Conservation (phyloP, 176 grass and related monocot species). For the Hordeum marinum region DNA sequence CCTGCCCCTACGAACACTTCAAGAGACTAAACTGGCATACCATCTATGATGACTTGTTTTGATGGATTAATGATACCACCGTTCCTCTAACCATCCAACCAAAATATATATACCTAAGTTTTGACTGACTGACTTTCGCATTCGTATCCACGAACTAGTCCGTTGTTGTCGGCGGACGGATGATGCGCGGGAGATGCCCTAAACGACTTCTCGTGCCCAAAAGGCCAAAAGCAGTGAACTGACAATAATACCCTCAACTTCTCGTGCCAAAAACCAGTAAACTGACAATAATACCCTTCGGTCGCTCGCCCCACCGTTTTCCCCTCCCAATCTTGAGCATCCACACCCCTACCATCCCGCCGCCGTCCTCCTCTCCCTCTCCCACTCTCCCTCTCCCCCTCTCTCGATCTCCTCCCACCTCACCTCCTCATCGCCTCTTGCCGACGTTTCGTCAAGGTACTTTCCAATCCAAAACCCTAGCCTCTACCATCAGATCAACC, state of each 20-base stretch:
- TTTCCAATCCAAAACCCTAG: background rate
- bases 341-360: background rate
- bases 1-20: no score
- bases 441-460: conserved; percentile 30
- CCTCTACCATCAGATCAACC: background rate
- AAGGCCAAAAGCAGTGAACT: background rate
- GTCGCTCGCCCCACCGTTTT: conserved; percentile 6
- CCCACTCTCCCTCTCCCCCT: background rate
- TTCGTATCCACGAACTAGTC: no score
- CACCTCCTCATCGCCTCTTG: background rate
- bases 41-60: no score
- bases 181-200: no score
- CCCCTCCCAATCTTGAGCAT: conserved; percentile 17
- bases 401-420: conserved; percentile 17
- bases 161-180: no score
- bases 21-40: no score
- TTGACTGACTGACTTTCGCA: no score
- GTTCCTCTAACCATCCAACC: no score
- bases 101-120: no score
- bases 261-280: background rate
- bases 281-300: conserved; percentile 28
- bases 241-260: background rate
- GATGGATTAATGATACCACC: no score
- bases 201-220: background rate
- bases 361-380: background rate